Evolutionary conservation across 2,329 filamentous ascomycete species (phyloP).

Genomic region (Calonectria leucothoes): DNA sequence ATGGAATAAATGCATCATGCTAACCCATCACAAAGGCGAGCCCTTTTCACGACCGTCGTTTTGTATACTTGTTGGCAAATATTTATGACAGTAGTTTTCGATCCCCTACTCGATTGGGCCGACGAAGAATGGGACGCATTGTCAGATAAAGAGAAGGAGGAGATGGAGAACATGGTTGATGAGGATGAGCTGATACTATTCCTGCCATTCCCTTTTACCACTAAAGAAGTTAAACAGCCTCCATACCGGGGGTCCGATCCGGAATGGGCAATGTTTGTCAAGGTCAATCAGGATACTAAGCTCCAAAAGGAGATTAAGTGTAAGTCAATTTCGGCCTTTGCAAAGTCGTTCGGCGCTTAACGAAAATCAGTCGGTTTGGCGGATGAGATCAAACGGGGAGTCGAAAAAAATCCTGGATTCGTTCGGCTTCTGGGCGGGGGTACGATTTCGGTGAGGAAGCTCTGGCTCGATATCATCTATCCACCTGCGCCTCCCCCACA

Average conservation of each 20-base stretch:
- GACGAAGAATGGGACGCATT: conserved; percentile 56
- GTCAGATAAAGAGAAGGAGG: conserved; percentile 57
- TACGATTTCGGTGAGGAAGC: conserved; percentile 59
- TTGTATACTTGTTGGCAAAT: conserved; percentile 54
- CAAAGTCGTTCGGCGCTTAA: conserved; percentile 24
- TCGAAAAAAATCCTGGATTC: conserved; percentile 54
- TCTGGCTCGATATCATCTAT: conserved; percentile 72
- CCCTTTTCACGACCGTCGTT: conserved; percentile 46
- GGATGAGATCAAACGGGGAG: conserved; percentile 49
- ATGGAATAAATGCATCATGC: neutral
- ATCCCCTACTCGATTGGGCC: conserved; percentile 55
- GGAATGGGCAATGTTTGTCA: conserved; percentile 72
- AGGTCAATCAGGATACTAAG: conserved; percentile 65
- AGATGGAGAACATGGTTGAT: conserved; percentile 54
- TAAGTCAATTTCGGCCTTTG: conserved; percentile 41
- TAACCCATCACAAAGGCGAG: conserved; percentile 39
- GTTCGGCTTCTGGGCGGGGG: conserved; percentile 59
- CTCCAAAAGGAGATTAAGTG: conserved; percentile 61
- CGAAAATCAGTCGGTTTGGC: conserved; percentile 43
- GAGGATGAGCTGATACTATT: conserved; percentile 62
- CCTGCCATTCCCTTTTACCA: conserved; percentile 72
- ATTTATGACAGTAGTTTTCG: conserved; percentile 59
- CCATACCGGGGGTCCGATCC: conserved; percentile 69
- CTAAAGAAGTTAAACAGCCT: conserved; percentile 57
- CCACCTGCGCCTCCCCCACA: conserved; percentile 69